Base-by-base conservation (phyloP, 192 early-diverging fungal species). In the Entrophospora sp. region DNA sequence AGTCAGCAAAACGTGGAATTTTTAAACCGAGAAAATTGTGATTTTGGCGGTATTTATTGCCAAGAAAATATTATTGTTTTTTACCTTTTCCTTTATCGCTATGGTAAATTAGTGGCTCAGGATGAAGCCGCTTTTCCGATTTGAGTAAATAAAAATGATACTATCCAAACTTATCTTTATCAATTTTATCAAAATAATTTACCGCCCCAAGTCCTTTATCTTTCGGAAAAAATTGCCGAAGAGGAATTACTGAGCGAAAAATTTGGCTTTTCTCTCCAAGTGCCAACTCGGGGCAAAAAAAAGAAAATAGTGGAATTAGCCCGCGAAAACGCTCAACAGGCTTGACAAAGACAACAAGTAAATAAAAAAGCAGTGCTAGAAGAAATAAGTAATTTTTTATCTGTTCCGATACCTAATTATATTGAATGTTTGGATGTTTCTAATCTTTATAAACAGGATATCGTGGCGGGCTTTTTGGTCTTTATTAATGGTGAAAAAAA, bases 111-210 rank as follows among this genome's bases (percentile, higher is more conserved):
- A 52, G 49, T 52, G 24, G 49, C 49, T 1, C 1, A 10, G 0
- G 49, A 52, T 25, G n/a, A 52, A 52, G 49, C 49, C 20, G 49
- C 49, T 3, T 52, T 52, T 52, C 48, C 48, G 6, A 22, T 49
- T 49, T 49, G 48, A 24, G 24, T 5, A 5, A 49, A 49, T 22
- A 9, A 49, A 49, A n/a, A 49, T 10, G 48, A 49, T 10, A 49
- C 18, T 49, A 10, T 9, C 14, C 12, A 49, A 49, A 49, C 48
- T 24, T 49, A 49, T 49, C 48, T 49, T 49, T 49, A 49, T n/a
- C 48, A 49, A 49, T 49, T 49, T 49, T 49, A 49, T 24, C 48
- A 49, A n/a, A 49, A 49, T 49, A 49, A 49, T 49, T 49, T 49
- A 49, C 48, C 48, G 18, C 48, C 48, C 12, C 48, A 49, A 49